Evolutionary conservation across 176 grass and related monocot species (phyloP).

Genomic region (Urochloa ruziziensis): DNA sequence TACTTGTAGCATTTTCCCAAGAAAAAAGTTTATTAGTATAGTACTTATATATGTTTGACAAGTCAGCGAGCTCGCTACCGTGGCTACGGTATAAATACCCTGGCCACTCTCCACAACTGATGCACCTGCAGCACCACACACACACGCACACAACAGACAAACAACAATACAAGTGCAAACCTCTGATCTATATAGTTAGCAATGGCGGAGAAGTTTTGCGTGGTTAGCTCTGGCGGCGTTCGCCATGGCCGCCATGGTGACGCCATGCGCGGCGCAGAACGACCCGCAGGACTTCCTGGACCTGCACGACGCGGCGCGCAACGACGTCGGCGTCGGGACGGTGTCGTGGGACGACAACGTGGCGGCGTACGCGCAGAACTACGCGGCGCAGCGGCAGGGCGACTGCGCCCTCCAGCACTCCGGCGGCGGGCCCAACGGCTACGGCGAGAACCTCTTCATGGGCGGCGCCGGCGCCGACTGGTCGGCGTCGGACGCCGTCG

Average conservation of each 20-base stretch:
- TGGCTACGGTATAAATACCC: conserved; percentile 12
- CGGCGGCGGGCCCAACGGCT: not conserved
- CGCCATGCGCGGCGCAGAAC: not conserved
- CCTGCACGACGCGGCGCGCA: conserved; percentile 16
- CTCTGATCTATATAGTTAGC: too few species aligned
- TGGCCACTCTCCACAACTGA: not conserved
- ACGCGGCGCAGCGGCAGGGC: conserved; percentile 14
- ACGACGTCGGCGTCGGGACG: not conserved
- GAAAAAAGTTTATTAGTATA: too few species aligned
- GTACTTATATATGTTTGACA: not conserved
- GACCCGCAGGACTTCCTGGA: not conserved
- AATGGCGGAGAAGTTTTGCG: not conserved
- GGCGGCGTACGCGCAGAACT: conserved; percentile 28
- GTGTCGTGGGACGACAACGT: conserved; percentile 25
- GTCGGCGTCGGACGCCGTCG: conserved; percentile 25
- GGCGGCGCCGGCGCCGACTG: not conserved
- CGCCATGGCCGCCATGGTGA: not conserved
- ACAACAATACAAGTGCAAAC: not conserved
- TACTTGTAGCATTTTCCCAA: too few species aligned
- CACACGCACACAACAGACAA: too few species aligned
- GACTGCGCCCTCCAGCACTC: conserved; percentile 46
- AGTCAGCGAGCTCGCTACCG: not conserved
- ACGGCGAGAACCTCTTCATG: conserved; percentile 48
- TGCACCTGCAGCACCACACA: not conserved
- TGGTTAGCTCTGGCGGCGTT: not conserved